Conservation (phyloP, 257 asterid species). For the Mitragyna speciosa region DNA sequence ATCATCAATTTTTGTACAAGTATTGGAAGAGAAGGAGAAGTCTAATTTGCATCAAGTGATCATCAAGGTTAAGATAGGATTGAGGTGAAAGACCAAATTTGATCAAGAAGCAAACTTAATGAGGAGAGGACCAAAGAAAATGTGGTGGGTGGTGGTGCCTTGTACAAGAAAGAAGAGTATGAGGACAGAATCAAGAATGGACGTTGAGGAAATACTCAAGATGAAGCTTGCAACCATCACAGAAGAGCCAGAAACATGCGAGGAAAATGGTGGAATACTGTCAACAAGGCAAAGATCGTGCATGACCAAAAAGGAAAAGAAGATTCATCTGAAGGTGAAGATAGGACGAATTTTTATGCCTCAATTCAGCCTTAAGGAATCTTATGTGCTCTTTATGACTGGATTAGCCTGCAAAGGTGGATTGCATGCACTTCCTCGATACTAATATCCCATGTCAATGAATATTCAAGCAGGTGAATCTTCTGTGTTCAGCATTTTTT, state of each 20-base stretch:
- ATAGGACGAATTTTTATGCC: constrained; percentile 35
- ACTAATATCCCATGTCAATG: constrained; percentile 7
- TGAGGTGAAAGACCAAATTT: background rate
- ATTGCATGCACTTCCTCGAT: constrained; percentile 53
- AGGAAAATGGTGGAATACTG: constrained; percentile 26
- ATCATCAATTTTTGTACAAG: background rate
- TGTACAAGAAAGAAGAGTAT: constrained; percentile 38
- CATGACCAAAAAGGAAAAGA: constrained; percentile 32
- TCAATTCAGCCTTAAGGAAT: constrained; percentile 52
- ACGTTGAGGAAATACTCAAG: constrained; percentile 63
- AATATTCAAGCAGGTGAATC: background rate
- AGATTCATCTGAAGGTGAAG: constrained; percentile 44
- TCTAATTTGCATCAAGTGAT: background rate
- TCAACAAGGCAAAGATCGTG: constrained; percentile 7
- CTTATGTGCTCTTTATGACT: constrained; percentile 60
- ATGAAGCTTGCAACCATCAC: constrained; percentile 69
- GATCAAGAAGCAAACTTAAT: constrained; percentile 5
- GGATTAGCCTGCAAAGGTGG: constrained; percentile 59
- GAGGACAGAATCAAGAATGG: constrained; percentile 50
- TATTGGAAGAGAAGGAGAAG: background rate
- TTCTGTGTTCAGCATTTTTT: constrained; percentile 7
- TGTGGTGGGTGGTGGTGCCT: constrained; percentile 50
- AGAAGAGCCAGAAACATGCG: constrained; percentile 44
- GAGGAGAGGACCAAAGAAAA: constrained; percentile 23
- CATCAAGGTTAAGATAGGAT: background rate